Base-by-base conservation (phyloP, 2,329 filamentous ascomycete species). In the Rhinocladiella mackenziei region DNA sequence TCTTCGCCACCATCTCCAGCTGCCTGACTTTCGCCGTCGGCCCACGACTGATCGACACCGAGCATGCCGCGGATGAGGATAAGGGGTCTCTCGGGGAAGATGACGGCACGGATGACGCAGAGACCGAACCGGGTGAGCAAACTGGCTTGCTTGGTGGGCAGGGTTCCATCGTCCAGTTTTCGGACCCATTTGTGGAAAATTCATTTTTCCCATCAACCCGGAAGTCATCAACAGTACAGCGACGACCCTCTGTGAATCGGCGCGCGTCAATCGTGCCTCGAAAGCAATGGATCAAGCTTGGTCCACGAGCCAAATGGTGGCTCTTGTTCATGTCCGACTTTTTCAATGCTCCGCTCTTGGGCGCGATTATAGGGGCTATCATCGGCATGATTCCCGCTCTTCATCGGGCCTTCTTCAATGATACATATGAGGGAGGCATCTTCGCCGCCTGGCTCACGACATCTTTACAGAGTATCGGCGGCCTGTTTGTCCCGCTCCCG, bases 361-460 rank as follows among this genome's bases (percentile, higher is more conserved):
- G 81, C 3, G 78, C 80, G 0, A 55, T 77, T 2, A 59, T 77
- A 2, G 81, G 81, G 3, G 72, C 71, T 2, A 56, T 81, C 11
- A 70, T 85, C 19, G 81, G 81, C 1, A 65, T 85, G 2, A 69
- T 74, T 0, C 80, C 80, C 0, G 56, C 71, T 1, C 65, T 85
- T 1, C 80, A 84, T 54, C 62, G 62, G 2, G 72, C 76, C 2
- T 84, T 86, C 62, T 85, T 85, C 66, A 70, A 64, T 38, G 62
- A 71, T 9, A 71, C 71, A 6, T 60, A 74, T 5, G 65, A 81
- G 4, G 81, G 81, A 4, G 80, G 82, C 1, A 76, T 81, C 43
- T 74, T 84, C 55, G 80, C 76, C 14, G 80, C 80, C 1, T 85
- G 80, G 81, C 64, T 85, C 28, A 84, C 80, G 0, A 69, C 72